Percentiles rank a stretch among this genome's conserved stretches.
Evolutionary conservation across 139 green algal species (phyloP).

Genomic region (Axilococcus clingmanii): DNA sequence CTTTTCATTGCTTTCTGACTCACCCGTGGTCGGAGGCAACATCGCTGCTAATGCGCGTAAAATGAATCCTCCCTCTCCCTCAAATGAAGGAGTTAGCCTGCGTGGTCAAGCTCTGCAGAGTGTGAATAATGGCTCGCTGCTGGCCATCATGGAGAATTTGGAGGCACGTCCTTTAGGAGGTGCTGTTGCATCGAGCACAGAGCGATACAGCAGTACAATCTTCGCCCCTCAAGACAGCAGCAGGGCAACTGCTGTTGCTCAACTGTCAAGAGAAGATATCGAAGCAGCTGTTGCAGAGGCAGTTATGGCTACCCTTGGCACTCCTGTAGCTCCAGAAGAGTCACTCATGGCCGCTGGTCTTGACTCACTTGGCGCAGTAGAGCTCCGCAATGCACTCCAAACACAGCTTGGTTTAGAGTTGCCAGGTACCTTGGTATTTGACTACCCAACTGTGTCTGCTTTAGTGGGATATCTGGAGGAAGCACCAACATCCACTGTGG

Average conservation of each 20-base stretch:
- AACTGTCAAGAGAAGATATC: too few relatives aligned
- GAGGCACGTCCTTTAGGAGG: conserved; percentile 38
- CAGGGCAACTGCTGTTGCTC: too few relatives aligned
- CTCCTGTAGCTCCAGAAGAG: conserved; percentile 30
- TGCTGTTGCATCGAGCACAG: too few relatives aligned
- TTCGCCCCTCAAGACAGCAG: too few relatives aligned
- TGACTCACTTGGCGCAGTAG: conserved; percentile 68
- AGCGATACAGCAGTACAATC: too few relatives aligned
- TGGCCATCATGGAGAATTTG: conserved; percentile 34
- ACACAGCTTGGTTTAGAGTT: conserved; percentile 23
- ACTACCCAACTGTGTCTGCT: conserved; percentile 49
- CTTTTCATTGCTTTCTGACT: conserved; percentile 5
- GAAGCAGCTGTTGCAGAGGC: conserved; percentile 19
- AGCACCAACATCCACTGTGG: conserved; percentile 1
- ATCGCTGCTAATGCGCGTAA: neutral
- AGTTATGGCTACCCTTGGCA: conserved; percentile 11
- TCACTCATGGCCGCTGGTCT: conserved; percentile 72
- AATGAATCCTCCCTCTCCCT: conserved; percentile 3
- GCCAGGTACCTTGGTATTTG: conserved; percentile 51
- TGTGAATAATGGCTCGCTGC: conserved; percentile 5
- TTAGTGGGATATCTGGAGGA: conserved; percentile 30
- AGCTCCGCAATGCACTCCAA: conserved; percentile 64
- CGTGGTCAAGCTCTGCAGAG: conserved; percentile 21
- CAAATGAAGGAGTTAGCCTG: conserved; percentile 3
- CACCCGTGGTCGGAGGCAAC: neutral